These are phyloP conservation scores for Apiospora arundinis DNA, from an alignment of 2,329 filamentous ascomycete genomes.

Conservation along the genomic window DNA sequence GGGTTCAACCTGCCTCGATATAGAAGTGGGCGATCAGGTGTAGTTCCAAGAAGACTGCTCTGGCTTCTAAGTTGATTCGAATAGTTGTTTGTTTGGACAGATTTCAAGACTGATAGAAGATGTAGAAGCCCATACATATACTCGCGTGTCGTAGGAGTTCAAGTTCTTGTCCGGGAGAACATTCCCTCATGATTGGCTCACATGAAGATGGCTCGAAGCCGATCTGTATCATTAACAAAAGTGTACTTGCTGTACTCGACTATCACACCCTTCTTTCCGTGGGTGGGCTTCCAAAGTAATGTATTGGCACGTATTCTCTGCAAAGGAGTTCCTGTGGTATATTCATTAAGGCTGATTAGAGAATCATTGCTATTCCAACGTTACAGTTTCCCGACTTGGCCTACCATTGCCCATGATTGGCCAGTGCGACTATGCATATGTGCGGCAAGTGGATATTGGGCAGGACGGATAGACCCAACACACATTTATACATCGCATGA, in stretches of 20 bases:
- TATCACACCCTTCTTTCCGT: neutral
- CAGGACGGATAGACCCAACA: too few species aligned
- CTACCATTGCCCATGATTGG: too few species aligned
- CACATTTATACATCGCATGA: too few species aligned
- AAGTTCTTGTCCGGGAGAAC: neutral
- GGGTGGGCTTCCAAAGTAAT: neutral
- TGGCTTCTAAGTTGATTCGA: neutral
- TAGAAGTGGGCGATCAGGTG: neutral
- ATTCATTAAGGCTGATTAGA: too few species aligned
- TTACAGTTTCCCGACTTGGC: too few species aligned
- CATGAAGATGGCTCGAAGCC: neutral
- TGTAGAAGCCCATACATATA: neutral
- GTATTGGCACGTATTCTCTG: neutral
- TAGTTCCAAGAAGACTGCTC: neutral
- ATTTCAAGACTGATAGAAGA: neutral
- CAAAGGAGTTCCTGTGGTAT: neutral
- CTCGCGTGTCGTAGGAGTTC: neutral
- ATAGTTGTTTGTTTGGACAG: too few species aligned
- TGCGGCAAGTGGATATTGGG: too few species aligned
- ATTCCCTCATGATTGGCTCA: neutral
- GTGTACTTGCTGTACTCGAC: neutral
- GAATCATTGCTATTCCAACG: too few species aligned
- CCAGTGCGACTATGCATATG: too few species aligned
- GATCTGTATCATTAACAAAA: neutral
- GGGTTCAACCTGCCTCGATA: neutral